These are phyloP conservation scores for Pythium folliculosum DNA, from an alignment of 352 stramenopile species.

Conservation along the genomic window DNA sequence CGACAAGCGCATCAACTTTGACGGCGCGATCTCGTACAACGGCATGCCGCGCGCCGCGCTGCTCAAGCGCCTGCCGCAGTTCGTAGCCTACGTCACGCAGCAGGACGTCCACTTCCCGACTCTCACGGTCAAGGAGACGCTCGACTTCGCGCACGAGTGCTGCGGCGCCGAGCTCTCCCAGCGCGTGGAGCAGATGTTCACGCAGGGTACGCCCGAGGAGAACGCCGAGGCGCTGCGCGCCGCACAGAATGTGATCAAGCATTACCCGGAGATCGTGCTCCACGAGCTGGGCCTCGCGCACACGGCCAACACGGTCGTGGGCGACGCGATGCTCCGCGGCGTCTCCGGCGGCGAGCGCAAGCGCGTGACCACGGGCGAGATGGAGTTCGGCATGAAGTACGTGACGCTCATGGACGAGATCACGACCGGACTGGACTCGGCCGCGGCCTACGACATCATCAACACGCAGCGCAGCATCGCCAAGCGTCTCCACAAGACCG, in stretches of 20 bases:
- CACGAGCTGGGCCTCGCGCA: conserved; percentile 51
- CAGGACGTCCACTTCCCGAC: conserved; percentile 50
- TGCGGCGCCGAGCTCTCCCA: conserved; percentile 43
- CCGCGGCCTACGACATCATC: conserved; percentile 86
- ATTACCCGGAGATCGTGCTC: conserved; percentile 62
- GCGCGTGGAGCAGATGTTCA: conserved; percentile 36
- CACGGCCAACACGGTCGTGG: conserved; percentile 75
- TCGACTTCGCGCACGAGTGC: conserved; percentile 58
- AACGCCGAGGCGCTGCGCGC: conserved; percentile 44
- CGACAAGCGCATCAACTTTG: conserved; percentile 39
- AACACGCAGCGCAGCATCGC: conserved; percentile 45
- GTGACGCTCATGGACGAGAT: conserved; percentile 90
- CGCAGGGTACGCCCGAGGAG: conserved; percentile 41
- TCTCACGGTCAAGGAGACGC: conserved; percentile 51
- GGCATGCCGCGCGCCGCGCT: conserved; percentile 34
- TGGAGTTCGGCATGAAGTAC: conserved; percentile 68
- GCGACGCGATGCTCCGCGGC: conserved; percentile 50
- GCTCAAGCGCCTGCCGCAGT: conserved; percentile 42
- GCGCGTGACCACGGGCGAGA: conserved; percentile 78
- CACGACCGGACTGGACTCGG: conserved; percentile 89
- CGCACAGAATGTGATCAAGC: conserved; percentile 35
- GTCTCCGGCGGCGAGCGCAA: conserved; percentile 69
- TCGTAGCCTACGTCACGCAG: conserved; percentile 57
- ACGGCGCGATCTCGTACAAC: conserved; percentile 53
- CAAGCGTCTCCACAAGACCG: conserved; percentile 44